Evolutionary conservation across 306 rosid species (phyloP).

Genomic region (Mimosa pudica): DNA sequence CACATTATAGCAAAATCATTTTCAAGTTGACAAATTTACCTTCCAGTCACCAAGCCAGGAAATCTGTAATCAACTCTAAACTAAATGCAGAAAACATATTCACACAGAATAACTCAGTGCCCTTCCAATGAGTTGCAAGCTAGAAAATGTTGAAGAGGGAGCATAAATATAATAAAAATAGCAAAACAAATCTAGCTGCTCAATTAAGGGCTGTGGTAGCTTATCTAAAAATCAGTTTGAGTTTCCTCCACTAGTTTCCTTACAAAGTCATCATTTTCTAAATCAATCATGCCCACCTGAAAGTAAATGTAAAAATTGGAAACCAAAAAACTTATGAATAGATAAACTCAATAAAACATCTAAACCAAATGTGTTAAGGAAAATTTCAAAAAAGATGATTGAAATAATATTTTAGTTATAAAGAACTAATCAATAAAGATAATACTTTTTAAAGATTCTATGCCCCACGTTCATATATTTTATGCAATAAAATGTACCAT

Average conservation of each 20-base stretch:
- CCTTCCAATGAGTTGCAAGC: background rate
- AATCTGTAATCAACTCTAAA: conserved; percentile 19
- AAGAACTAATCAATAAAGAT: no score
- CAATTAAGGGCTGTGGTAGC: conserved; percentile 27
- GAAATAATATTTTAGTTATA: conserved; percentile 23
- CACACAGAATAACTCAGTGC: conserved; percentile 16
- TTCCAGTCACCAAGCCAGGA: background rate
- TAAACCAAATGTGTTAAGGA: background rate
- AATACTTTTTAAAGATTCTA: background rate
- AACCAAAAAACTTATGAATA: background rate
- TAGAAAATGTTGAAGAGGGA: conserved; percentile 7
- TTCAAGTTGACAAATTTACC: background rate
- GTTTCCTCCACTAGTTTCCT: conserved; percentile 43
- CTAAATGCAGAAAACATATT: conserved; percentile 19
- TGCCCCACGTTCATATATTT: no score
- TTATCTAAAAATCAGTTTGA: conserved; percentile 75
- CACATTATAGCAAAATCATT: background rate
- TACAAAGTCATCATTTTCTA: conserved; percentile 68
- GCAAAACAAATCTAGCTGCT: no score
- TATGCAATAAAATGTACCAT: no score
- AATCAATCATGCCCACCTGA: conserved; percentile 86
- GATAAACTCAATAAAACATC: conserved; percentile 20
- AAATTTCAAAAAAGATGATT: conserved; percentile 23
- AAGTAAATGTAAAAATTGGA: conserved; percentile 17
- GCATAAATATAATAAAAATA: conserved; percentile 3